phyloP scores from a whole-genome alignment of 345 rosid species.

The Rhodamnia argentea region DNA sequence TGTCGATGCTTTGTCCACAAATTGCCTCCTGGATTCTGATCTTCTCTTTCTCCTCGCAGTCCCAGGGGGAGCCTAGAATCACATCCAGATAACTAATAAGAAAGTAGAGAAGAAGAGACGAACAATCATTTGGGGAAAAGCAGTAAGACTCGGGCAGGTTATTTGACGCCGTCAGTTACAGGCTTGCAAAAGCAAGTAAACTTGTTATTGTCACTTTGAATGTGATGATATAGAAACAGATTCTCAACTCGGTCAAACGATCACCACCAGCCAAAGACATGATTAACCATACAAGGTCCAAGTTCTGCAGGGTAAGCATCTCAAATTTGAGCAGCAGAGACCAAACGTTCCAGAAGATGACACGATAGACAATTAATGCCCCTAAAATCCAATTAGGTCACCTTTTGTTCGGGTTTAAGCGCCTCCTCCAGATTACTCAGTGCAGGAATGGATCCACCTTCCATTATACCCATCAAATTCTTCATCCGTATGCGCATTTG shows the following conservation, averaged over 20 bases:
- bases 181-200: background rate
- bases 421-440: conserved; percentile 80
- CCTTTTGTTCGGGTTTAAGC: conserved; percentile 79
- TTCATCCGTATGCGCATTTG: conserved; percentile 95
- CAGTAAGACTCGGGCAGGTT: background rate
- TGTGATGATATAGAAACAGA: background rate
- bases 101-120: background rate
- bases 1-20: conserved; percentile 42
- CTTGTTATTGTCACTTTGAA: background rate
- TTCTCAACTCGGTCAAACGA: background rate
- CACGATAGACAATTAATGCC: background rate
- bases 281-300: background rate
- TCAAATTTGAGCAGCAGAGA: background rate
- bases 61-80: conserved; percentile 73
- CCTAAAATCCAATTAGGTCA: conserved; percentile 1
- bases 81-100: background rate
- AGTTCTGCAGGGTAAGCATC: background rate
- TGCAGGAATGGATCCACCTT: conserved; percentile 92
- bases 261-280: background rate
- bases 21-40: conserved; percentile 54
- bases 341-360: background rate
- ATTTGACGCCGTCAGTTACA: background rate
- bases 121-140: background rate
- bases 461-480: conserved; percentile 92
- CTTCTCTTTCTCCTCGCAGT: conserved; percentile 76